Conservation (phyloP, 768 basidiomycete genomes). For the Mycena venus region DNA sequence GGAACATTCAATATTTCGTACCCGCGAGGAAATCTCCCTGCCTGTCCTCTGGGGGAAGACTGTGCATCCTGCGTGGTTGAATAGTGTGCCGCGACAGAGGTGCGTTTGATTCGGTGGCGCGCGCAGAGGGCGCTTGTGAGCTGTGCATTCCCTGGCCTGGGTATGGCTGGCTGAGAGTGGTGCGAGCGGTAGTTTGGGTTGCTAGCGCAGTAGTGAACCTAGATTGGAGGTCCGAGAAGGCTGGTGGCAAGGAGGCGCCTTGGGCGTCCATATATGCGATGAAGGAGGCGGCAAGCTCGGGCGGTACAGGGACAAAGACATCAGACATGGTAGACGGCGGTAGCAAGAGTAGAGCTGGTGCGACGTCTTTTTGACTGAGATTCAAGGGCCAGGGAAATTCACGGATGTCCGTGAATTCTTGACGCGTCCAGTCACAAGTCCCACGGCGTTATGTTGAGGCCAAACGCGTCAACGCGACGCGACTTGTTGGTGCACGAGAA, state of each 20-base stretch:
- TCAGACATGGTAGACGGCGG: not conserved
- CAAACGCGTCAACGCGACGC: not conserved
- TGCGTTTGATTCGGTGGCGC: no score
- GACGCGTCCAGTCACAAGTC: constrained; percentile 20
- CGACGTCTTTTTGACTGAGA: no score
- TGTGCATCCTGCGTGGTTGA: no score
- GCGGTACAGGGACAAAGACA: not conserved
- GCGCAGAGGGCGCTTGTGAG: no score
- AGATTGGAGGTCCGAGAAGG: not conserved
- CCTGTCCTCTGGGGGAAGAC: no score
- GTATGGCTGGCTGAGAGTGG: no score
- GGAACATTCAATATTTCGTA: no score
- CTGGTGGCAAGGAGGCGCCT: not conserved
- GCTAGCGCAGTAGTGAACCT: not conserved
- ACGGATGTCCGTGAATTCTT: constrained; percentile 20
- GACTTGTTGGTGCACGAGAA: not conserved
- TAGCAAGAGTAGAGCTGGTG: not conserved
- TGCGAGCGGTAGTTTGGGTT: no score
- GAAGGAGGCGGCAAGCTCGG: not conserved
- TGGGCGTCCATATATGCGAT: not conserved
- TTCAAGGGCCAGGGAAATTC: not conserved
- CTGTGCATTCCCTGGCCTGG: no score
- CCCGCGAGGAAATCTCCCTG: no score
- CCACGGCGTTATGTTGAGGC: constrained; percentile 7
- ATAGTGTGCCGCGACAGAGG: no score